Evolutionary conservation across 78 protist species (phyloP).

Genomic region (Creolimax fragrantissima): DNA sequence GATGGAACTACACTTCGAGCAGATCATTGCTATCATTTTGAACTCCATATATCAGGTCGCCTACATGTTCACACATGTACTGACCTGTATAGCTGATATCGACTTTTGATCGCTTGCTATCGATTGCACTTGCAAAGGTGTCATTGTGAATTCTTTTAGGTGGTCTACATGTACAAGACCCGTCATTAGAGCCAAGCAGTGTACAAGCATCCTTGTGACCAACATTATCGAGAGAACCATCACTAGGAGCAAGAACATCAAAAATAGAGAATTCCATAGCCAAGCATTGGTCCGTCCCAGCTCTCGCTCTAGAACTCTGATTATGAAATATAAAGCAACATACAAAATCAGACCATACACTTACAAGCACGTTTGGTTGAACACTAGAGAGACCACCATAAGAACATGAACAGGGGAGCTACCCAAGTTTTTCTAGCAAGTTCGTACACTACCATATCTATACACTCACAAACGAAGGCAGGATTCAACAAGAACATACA

Average conservation of each 20-base stretch:
- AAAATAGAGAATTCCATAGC: neutral
- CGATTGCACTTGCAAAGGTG: too few species aligned
- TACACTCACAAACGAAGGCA: neutral
- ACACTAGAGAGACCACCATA: neutral
- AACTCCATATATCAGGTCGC: too few species aligned
- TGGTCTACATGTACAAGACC: too few species aligned
- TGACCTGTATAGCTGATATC: too few species aligned
- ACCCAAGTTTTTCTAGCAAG: neutral
- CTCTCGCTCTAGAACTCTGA: neutral
- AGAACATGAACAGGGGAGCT: neutral
- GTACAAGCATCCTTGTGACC: neutral
- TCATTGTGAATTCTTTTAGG: too few species aligned
- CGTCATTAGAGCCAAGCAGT: neutral
- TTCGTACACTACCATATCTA: neutral
- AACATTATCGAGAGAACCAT: neutral
- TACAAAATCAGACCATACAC: neutral
- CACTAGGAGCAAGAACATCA: neutral
- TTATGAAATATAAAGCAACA: neutral
- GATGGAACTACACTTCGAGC: too few species aligned
- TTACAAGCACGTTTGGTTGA: neutral
- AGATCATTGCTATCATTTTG: too few species aligned
- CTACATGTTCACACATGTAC: too few species aligned
- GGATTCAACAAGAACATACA: neutral
- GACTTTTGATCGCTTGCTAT: too few species aligned
- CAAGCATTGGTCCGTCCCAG: neutral